Evolutionary conservation across 306 rosid species (phyloP).

Genomic region (Pterocarpus macrocarpus): DNA sequence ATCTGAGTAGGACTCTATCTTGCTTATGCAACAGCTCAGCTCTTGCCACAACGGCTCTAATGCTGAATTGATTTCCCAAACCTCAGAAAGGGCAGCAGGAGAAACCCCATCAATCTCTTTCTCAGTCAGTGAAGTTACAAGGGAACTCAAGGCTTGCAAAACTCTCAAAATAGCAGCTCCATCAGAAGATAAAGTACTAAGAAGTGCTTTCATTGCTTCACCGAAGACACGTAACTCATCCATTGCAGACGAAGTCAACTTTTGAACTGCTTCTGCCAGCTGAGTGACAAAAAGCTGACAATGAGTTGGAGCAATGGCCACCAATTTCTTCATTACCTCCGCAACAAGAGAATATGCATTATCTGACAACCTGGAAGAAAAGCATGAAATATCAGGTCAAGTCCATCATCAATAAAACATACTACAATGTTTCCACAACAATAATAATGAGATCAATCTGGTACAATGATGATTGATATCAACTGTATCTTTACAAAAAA

Average conservation of each 20-base stretch:
- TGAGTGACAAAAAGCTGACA: constrained; percentile 85
- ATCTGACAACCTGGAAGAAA: constrained; percentile 80
- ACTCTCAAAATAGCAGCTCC: constrained; percentile 99
- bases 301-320: constrained; percentile 90
- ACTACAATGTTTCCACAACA: neutral
- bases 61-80: constrained; percentile 85
- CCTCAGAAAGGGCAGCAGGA: constrained; percentile 72
- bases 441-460: constrained; percentile 19
- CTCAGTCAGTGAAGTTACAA: constrained; percentile 70
- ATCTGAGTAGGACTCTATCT: constrained; percentile 92
- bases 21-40: constrained; percentile 91
- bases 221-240: constrained; percentile 78
- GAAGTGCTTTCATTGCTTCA: constrained; percentile 82
- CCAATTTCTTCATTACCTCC: constrained; percentile 96
- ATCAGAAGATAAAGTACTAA: constrained; percentile 82
- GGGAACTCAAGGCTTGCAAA: constrained; percentile 93
- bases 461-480: constrained; percentile 20
- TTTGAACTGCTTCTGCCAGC: constrained; percentile 83
- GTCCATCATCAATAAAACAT: constrained; percentile 20
- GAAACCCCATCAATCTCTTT: constrained; percentile 61
- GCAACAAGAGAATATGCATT: constrained; percentile 88
- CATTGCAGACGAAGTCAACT: constrained; percentile 89
- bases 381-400: constrained; percentile 49
- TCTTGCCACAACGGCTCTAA: constrained; percentile 98
- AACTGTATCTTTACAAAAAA: constrained; percentile 1